Percentiles rank a stretch among this genome's conserved stretches.
Conservation (phyloP, 306 rosid genomes). For the Luffa aegyptiaca region DNA sequence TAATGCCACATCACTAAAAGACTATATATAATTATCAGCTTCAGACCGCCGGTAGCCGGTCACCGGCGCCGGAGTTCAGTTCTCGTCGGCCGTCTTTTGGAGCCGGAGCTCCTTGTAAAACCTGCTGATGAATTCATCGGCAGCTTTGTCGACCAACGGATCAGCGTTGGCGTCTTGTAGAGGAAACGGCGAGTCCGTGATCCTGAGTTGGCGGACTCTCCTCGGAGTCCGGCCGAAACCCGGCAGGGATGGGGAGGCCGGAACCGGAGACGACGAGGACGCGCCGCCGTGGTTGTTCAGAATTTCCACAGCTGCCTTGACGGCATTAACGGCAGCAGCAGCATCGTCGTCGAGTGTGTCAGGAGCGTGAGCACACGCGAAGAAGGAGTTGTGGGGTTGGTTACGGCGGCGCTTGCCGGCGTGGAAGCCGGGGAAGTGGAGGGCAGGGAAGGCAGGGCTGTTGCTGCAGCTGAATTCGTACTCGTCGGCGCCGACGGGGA, state of each 20-base stretch:
- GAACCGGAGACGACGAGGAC: not conserved
- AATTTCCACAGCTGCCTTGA: constrained; percentile 39
- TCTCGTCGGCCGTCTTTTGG: constrained; percentile 16
- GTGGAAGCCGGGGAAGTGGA: constrained; percentile 11
- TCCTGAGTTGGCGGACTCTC: constrained; percentile 62
- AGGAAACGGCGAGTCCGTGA: constrained; percentile 91
- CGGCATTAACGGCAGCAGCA: constrained; percentile 18
- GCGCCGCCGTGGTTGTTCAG: constrained; percentile 20
- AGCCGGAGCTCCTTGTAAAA: constrained; percentile 23
- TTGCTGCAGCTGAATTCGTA: constrained; percentile 93
- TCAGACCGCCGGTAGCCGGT: not conserved
- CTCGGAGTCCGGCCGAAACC: constrained; percentile 44
- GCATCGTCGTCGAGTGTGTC: constrained; percentile 44
- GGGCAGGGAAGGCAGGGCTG: constrained; percentile 41
- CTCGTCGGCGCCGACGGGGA: constrained; percentile 28
- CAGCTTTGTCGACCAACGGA: constrained; percentile 21
- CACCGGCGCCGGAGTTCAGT: not conserved
- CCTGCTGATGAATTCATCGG: constrained; percentile 9
- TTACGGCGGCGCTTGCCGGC: constrained; percentile 35
- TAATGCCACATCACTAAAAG: not conserved
- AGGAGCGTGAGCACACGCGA: constrained; percentile 41
- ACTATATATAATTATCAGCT: not conserved
- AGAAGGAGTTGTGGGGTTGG: constrained; percentile 24
- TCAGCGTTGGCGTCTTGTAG: constrained; percentile 38
- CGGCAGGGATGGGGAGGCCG: constrained; percentile 44